Conservation (phyloP, 345 rosid genomes). For the Bruguiera gymnorhiza region DNA sequence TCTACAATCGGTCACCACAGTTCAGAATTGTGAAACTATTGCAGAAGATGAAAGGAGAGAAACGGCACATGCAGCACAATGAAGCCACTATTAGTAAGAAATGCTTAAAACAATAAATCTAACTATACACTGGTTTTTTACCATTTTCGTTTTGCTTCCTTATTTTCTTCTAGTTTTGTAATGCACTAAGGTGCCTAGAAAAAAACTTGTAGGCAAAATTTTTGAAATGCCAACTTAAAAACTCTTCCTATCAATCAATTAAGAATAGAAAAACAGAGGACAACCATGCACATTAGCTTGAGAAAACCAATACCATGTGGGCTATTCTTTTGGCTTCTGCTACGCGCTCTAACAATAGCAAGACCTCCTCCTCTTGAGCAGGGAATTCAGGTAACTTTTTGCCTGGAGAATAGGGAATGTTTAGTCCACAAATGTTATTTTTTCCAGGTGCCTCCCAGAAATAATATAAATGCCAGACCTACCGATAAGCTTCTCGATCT, state of each 20-base stretch:
- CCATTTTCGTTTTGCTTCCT: too few species aligned
- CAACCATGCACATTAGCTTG: neutral
- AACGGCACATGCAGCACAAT: too few species aligned
- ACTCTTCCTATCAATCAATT: too few species aligned
- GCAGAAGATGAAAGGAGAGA: too few species aligned
- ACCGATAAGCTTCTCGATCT: constrained; percentile 90
- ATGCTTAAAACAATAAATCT: too few species aligned
- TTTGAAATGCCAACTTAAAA: too few species aligned
- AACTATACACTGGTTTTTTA: too few species aligned
- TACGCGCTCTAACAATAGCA: constrained; percentile 60
- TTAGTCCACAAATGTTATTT: neutral
- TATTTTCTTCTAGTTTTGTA: too few species aligned
- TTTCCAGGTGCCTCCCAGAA: neutral
- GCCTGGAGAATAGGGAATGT: constrained; percentile 40
- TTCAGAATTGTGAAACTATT: neutral
- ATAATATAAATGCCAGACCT: constrained; percentile 12
- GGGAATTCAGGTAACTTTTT: constrained; percentile 69
- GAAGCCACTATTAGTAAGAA: too few species aligned
- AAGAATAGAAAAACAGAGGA: too few species aligned
- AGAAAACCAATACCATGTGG: constrained; percentile 38
- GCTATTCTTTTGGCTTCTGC: constrained; percentile 68
- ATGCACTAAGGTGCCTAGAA: too few species aligned
- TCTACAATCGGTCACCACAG: neutral
- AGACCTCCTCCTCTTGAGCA: constrained; percentile 73
- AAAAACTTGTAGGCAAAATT: too few species aligned